These are phyloP conservation scores for Cryphonectria japonica DNA, from an alignment of 2,329 filamentous ascomycete genomes.

Conservation along the genomic window DNA sequence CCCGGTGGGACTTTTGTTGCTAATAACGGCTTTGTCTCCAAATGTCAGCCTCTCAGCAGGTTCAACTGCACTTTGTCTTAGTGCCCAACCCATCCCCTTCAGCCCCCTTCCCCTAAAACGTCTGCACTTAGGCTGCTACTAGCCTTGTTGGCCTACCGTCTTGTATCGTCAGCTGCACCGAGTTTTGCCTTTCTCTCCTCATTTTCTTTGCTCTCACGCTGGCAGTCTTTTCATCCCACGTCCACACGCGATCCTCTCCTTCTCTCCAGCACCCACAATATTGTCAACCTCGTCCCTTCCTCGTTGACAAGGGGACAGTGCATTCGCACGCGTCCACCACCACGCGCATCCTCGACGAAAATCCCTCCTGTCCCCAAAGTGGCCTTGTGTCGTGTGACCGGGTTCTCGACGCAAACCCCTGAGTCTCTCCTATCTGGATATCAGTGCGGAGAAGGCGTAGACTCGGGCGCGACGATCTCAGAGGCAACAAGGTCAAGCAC, in stretches of 20 bases:
- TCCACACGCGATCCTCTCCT: neutral
- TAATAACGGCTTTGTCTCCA: neutral
- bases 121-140: neutral
- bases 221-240: neutral
- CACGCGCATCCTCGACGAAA: neutral
- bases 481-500: neutral
- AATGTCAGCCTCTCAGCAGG: neutral
- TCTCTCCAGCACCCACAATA: neutral
- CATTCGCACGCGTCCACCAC: neutral
- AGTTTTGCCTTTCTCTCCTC: neutral
- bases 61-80: neutral
- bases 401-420: neutral
- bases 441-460: neutral
- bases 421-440: neutral
- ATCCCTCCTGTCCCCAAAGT: neutral
- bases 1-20: neutral
- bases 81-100: neutral
- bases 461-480: neutral
- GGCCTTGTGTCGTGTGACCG: constrained; percentile 4
- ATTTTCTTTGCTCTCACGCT: neutral
- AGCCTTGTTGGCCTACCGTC: neutral
- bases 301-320: neutral
- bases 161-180: neutral
- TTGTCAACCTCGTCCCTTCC: neutral
- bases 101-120: neutral